phyloP scores from a whole-genome alignment of 169 alveolate genomes.

The Cyclospora cayetanensis region DNA sequence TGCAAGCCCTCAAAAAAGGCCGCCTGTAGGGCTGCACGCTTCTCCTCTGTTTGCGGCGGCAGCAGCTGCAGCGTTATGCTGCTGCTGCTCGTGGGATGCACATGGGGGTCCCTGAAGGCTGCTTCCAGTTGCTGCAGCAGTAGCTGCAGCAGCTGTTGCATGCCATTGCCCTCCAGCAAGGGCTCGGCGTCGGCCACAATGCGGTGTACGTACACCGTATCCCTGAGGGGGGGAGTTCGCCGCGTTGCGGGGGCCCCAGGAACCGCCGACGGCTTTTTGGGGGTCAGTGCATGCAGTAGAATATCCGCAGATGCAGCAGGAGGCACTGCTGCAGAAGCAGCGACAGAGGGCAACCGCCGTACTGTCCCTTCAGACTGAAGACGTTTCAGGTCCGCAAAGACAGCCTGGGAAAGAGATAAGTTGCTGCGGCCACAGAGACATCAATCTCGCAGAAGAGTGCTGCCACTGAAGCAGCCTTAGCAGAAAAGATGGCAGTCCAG shows the following conservation, averaged over 20 bases:
- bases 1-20: background rate
- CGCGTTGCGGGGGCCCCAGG: constrained; percentile 39
- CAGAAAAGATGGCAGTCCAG: no score
- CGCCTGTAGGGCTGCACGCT: constrained; percentile 1
- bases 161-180: constrained; percentile 19
- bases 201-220: constrained; percentile 53
- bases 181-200: background rate
- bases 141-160: constrained; percentile 52
- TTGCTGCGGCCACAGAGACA: no score
- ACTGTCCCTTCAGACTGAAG: background rate
- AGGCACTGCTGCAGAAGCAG: constrained; percentile 53
- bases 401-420: constrained; percentile 7
- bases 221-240: constrained; percentile 23
- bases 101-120: constrained; percentile 60
- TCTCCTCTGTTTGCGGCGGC: constrained; percentile 1
- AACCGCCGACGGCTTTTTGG: constrained; percentile 19
- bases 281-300: constrained; percentile 52
- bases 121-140: constrained; percentile 69
- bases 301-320: constrained; percentile 43
- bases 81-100: constrained; percentile 61
- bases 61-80: constrained; percentile 56
- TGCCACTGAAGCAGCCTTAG: constrained; percentile 8
- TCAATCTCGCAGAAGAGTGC: no score
- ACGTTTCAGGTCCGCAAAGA: background rate
- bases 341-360: constrained; percentile 51